Evolutionary conservation across 192 early-diverging fungal genomes (phyloP).

Genomic region (Borealophlyctis nickersoniae): DNA sequence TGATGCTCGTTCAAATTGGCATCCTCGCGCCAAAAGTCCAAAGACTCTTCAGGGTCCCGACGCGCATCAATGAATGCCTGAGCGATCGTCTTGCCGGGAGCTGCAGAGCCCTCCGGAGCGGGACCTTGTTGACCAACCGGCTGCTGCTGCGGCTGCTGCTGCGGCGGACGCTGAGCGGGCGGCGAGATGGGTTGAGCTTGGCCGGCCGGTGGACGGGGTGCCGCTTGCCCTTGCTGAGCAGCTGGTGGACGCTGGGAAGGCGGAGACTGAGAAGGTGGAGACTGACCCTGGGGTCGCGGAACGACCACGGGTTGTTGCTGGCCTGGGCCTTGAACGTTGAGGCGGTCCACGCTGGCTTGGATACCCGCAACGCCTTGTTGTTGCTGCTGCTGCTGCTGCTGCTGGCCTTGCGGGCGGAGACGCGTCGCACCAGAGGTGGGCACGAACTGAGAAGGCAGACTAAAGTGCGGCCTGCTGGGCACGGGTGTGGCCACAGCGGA

Average conservation of each 20-base stretch:
- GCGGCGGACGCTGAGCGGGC: neutral
- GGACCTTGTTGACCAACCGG: neutral
- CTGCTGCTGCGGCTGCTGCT: neutral
- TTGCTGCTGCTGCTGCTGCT: neutral
- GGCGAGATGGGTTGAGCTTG: neutral
- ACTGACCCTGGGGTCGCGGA: neutral
- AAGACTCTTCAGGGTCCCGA: slow-evolving; percentile 5
- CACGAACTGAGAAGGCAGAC: neutral
- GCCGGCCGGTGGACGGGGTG: neutral
- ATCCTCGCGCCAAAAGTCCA: slow-evolving; percentile 23
- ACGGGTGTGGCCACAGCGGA: neutral
- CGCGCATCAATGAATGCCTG: neutral
- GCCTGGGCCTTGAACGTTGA: no score
- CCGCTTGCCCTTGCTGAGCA: neutral
- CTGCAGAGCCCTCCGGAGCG: neutral
- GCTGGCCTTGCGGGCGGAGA: neutral
- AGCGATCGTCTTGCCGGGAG: neutral
- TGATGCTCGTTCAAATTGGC: slow-evolving; percentile 20
- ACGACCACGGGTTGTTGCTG: no score
- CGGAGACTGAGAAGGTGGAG: neutral
- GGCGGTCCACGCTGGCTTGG: neutral
- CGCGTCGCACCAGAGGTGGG: neutral
- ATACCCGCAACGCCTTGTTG: neutral
- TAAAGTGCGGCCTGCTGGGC: neutral
- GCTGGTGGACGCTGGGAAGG: neutral